Evolutionary conservation across 108 stramenopile species (phyloP), one percentile per base, ranked within the genome.

Genomic region (Cyclostephanos invisitatus): DNA sequence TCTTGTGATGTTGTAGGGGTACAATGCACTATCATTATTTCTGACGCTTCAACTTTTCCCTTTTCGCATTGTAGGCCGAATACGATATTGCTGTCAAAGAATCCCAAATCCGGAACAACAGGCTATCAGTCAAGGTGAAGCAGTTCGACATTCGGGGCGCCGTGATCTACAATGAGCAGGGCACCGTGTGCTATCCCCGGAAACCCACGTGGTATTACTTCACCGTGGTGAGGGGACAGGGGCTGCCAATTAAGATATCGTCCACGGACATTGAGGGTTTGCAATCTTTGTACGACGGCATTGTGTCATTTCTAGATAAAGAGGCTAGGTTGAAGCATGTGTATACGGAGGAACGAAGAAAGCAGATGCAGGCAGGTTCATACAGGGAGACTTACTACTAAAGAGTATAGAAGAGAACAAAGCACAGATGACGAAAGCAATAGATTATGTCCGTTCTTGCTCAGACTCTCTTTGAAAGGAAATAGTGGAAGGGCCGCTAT

Each of bases 41-140:
- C 35, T 35, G 20, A 38, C 60, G 20, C 17, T 15, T 22, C 60
- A 38, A 35, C n/a, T 8, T 2, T 61, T 61, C 20, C 44, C 28
- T 47, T n/a, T 51, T 47, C 0, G 48, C 47, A 27, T 18, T 7
- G 32, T 51, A 80, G 74, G 54, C 38, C 11, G 79, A 80, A 32
- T 80, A 80, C 59, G 79, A 80, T 37, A 76, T 60, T 59, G 79
- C 79, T 2, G 79, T 80, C 25, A 71, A 62, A 32, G 74, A 75
- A 59, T 36, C 78, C 22, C 74, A 71, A 53, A 70, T 15, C 57
- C 44, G 12, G 42, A 36, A 44, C 64, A 65, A 60, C 27, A 55
- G 14, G 24, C 55, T 69, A 15, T 76, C 79, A 4, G 79, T 80
- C 49, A 80, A 80, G n/a, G 70, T 80, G 14, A 80, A 80, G 49